Evolutionary conservation across 2,329 filamentous ascomycete species (phyloP), one percentile per base, ranked within the genome.

Genomic region (Ophiobolus disseminans): DNA sequence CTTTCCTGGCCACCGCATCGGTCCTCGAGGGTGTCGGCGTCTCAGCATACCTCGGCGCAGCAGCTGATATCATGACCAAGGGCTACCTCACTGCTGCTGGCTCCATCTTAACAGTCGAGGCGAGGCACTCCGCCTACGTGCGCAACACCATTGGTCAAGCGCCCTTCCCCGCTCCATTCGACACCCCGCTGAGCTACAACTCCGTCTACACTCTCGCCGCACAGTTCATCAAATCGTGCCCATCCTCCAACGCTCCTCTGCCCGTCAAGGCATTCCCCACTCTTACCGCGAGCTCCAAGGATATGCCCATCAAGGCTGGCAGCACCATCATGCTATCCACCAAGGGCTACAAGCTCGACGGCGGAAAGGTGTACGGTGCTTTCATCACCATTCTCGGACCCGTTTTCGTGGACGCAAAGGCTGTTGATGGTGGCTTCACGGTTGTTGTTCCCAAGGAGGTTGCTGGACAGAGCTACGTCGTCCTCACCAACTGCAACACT

Each of bases 141-240:
- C 82, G 86, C 42, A 69, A 74, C 22, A 73, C 73, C 8, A 70
- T 79, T 14, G 69, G 74, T 39, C 65, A 83, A 59, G 68, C 70
- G 4, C 82, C 85, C 2, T 85, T 84, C 62, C 75, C 85, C 1
- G 78, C 83, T 56, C 72, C 85, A 6, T 86, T 86, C 55, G 86
- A 87, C 55, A 77, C 80, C 19, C 82, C 85, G 0, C 76, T 88
- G 28, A 70, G 73, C 55, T 77, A 82, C 63, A 80, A 86, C 68
- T 73, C 80, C 60, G 84, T 88, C 38, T 86, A 80, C 76, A 85
- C 84, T 3, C 78, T 89, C n/a, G 85, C 86, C 0, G 78, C 83
- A 0, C 75, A 76, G 45, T 88, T 88, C 72, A 86, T 88, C 67
- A 76, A 69, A 4, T 69, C 73, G 2, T 88, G 85, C 69, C 83